A percentile compares a stretch with the other conserved stretches of the same genome.
These are phyloP conservation scores for Boletus mariae DNA, from an alignment of 1,284 basidiomycete genomes.

Conservation along the genomic window DNA sequence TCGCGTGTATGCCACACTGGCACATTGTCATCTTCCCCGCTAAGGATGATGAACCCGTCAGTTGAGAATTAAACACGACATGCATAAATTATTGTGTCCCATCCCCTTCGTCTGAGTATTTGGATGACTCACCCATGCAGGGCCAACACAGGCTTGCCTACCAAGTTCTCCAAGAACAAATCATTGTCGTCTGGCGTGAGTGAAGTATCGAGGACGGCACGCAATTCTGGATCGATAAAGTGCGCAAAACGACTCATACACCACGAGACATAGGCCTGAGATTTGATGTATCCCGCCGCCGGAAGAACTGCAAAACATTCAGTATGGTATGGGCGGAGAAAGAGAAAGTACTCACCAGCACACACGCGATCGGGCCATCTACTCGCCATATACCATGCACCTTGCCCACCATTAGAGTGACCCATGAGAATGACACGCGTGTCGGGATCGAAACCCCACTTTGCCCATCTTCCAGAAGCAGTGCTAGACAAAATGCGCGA, in stretches of 20 bases:
- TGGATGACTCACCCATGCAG: constrained; percentile 63
- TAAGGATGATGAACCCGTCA: constrained; percentile 26
- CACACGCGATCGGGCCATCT: constrained; percentile 75
- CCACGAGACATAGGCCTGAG: constrained; percentile 79
- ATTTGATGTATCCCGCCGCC: constrained; percentile 78
- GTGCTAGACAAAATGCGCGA: constrained; percentile 39
- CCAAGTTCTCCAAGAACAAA: constrained; percentile 74
- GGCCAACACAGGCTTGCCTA: constrained; percentile 65
- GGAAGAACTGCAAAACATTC: constrained; percentile 50
- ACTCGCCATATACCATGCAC: constrained; percentile 75
- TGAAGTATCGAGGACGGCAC: constrained; percentile 67
- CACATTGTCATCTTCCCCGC: constrained; percentile 74
- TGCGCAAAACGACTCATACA: constrained; percentile 69
- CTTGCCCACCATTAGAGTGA: constrained; percentile 93
- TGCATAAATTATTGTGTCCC: too few relatives aligned
- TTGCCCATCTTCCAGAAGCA: constrained; percentile 36
- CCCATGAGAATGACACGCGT: constrained; percentile 65
- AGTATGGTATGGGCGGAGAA: not conserved
- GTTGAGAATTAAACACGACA: not conserved
- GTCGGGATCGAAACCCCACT: constrained; percentile 39
- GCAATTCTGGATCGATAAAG: constrained; percentile 71
- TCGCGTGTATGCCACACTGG: constrained; percentile 78
- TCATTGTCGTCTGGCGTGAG: constrained; percentile 86
- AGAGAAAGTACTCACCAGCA: constrained; percentile 43
- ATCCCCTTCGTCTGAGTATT: not conserved